Evolutionary conservation across 345 rosid genomes (phyloP).

Genomic region (Hibiscus tridactylites): DNA sequence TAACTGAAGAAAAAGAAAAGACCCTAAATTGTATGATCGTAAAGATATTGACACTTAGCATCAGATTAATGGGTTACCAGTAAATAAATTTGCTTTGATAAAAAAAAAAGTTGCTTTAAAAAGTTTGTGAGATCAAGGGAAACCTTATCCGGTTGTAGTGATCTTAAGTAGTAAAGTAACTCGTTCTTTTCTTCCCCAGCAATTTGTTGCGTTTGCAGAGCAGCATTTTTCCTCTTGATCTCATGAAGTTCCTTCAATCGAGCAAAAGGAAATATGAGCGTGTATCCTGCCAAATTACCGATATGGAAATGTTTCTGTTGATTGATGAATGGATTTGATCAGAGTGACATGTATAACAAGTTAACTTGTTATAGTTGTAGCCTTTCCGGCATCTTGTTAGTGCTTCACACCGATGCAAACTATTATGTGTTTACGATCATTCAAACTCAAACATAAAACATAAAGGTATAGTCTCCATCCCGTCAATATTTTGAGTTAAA

Average conservation of each 20-base stretch:
- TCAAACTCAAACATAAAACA: no score
- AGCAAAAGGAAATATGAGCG: constrained; percentile 13
- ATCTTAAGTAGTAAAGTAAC: constrained; percentile 85
- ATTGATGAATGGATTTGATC: not conserved
- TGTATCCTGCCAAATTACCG: not conserved
- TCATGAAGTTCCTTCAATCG: constrained; percentile 67
- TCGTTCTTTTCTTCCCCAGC: constrained; percentile 98
- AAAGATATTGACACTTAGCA: not conserved
- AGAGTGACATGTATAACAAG: not conserved
- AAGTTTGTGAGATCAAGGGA: constrained; percentile 1
- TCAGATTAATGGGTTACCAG: not conserved
- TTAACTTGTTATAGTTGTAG: not conserved
- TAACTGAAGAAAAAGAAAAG: not conserved
- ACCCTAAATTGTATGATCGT: not conserved
- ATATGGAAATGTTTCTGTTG: not conserved
- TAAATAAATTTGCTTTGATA: not conserved
- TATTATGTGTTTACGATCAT: not conserved
- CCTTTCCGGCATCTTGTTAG: not conserved
- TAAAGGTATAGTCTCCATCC: not conserved
- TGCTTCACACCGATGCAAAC: not conserved
- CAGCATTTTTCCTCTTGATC: constrained; percentile 74
- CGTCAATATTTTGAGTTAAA: not conserved
- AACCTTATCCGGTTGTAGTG: constrained; percentile 94
- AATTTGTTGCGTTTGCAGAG: constrained; percentile 96
- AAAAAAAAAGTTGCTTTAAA: no score